Percentiles rank a stretch among this genome's conserved stretches.
These are phyloP conservation scores for Sarocladium strictum DNA, from an alignment of 2,329 filamentous ascomycete species.

Conservation along the genomic window DNA sequence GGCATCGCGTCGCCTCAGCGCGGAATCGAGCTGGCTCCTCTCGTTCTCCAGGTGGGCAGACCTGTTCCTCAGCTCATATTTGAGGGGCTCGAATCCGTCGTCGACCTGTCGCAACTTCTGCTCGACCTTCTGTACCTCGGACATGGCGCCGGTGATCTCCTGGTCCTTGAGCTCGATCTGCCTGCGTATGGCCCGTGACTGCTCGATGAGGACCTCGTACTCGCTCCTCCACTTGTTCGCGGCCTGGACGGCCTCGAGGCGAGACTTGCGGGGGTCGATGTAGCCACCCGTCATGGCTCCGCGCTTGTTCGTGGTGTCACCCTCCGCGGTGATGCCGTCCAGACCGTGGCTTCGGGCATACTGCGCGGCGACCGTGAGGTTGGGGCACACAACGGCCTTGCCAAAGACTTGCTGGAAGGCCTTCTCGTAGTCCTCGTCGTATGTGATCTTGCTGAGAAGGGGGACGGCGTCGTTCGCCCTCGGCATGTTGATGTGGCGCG, in stretches of 20 bases:
- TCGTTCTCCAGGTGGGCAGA: conserved; percentile 68
- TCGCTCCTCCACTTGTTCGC: conserved; percentile 70
- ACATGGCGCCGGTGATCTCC: conserved; percentile 79
- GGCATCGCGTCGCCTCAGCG: conserved; percentile 56
- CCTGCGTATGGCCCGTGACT: conserved; percentile 58
- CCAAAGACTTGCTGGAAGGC: conserved; percentile 95
- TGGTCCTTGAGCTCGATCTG: conserved; percentile 79
- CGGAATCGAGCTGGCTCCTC: conserved; percentile 67
- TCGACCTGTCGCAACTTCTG: conserved; percentile 74
- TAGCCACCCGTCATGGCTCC: conserved; percentile 94
- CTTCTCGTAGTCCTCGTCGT: conserved; percentile 68
- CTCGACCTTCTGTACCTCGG: conserved; percentile 76
- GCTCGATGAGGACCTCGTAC: conserved; percentile 60
- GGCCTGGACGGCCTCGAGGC: conserved; percentile 75
- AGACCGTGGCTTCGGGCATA: conserved; percentile 90
- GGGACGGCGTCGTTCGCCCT: conserved; percentile 83
- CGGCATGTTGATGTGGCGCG: conserved; percentile 68
- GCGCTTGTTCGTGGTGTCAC: conserved; percentile 90
- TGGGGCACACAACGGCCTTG: conserved; percentile 90
- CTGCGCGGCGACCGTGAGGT: conserved; percentile 77
- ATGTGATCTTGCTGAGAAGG: conserved; percentile 78
- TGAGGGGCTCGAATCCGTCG: conserved; percentile 73
- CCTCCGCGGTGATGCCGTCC: conserved; percentile 89
- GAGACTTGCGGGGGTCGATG: conserved; percentile 78
- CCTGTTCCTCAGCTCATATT: conserved; percentile 70